Evolutionary conservation across 495 filamentous ascomycete genomes (phyloP), one percentile per base, ranked within the genome.

Genomic region (Parachaetomium inaequale): DNA sequence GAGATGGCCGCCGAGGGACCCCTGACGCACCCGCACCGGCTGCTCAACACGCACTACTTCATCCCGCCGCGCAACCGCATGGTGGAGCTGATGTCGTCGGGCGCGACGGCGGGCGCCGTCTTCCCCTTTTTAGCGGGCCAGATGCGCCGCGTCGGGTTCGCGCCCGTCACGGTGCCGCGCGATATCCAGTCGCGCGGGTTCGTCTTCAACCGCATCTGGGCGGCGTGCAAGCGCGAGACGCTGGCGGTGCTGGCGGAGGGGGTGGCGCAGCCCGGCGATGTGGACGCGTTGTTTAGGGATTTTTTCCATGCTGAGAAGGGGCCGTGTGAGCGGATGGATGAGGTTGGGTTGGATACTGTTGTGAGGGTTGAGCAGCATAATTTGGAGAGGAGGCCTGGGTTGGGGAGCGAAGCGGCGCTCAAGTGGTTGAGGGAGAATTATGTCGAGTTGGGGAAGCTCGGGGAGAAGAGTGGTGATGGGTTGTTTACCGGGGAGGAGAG

Each of bases 171-270:
- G 57, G 65, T 81, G 2, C 71, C 73, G 12, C 66, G 69, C 1
- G 68, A 56, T 3, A 59, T 72, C 34, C 71, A 86, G 65, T 81
- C 78, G 4, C 78, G 72, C 17, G 84, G 84, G 59, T 81, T 86
- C 58, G 77, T 87, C 21, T 83, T 85, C 70, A 83, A 85, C 59
- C 79, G 84, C 7, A 75, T 87, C 46, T 87, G 83, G 83, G 83
- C 78, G 0, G 82, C 82, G 4, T 71, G 81, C 60, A 84, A 86
- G 68, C 77, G 82, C 1, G 83, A 85, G 66, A 77, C 77, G 23
- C 59, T 86, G 25, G 70, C 65, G 7, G 81, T 86, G 32, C 69
- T 86, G 36, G 66, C 75, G 2, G 82, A 85, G 49, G 82, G 77
- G 0, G 74, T 80, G 2, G 77, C 71, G 6, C 68, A 64, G 56